These are phyloP conservation scores for Fusarium coicis DNA, from an alignment of 2,329 filamentous ascomycete species.

Conservation along the genomic window DNA sequence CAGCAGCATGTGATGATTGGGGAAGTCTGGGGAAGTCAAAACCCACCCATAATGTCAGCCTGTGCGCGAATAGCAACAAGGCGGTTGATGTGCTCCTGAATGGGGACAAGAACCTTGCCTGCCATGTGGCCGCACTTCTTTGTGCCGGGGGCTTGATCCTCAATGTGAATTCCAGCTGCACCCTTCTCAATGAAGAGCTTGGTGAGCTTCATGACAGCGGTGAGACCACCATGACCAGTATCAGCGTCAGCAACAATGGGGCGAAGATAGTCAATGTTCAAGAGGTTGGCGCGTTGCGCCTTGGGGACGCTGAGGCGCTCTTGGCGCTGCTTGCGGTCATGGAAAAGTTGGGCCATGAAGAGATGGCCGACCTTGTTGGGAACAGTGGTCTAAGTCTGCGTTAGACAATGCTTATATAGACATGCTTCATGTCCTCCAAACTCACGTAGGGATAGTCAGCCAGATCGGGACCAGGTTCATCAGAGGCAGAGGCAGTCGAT, in stretches of 20 bases:
- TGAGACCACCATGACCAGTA: conserved; percentile 95
- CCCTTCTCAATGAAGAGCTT: conserved; percentile 98
- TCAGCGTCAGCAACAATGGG: conserved; percentile 98
- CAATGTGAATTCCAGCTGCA: conserved; percentile 97
- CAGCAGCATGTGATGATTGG: conserved; percentile 27
- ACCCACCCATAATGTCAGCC: conserved; percentile 94
- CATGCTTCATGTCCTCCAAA: conserved; percentile 19
- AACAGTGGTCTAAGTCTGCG: conserved; percentile 82
- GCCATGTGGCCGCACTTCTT: conserved; percentile 99
- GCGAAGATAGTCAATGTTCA: conserved; percentile 91
- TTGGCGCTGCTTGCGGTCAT: conserved; percentile 98
- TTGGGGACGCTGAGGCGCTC: conserved; percentile 85
- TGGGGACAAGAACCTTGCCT: conserved; percentile 95
- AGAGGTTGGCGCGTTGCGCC: conserved; percentile 74
- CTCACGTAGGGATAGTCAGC: conserved; percentile 94
- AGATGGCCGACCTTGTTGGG: conserved; percentile 98
- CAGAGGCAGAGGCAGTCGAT: conserved; percentile 91
- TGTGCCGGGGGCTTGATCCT: conserved; percentile 96
- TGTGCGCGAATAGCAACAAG: conserved; percentile 96
- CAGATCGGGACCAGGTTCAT: conserved; percentile 97
- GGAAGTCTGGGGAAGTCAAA: conserved; percentile 7
- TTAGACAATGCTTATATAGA: conserved; percentile 5
- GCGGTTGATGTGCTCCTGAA: conserved; percentile 97
- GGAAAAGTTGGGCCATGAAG: conserved; percentile 98
- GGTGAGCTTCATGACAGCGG: conserved; percentile 99